Percentiles rank a stretch among this genome's conserved stretches.
phyloP scores from a whole-genome alignment of 2,329 filamentous ascomycete species.

The Aaosphaeria arxii region DNA sequence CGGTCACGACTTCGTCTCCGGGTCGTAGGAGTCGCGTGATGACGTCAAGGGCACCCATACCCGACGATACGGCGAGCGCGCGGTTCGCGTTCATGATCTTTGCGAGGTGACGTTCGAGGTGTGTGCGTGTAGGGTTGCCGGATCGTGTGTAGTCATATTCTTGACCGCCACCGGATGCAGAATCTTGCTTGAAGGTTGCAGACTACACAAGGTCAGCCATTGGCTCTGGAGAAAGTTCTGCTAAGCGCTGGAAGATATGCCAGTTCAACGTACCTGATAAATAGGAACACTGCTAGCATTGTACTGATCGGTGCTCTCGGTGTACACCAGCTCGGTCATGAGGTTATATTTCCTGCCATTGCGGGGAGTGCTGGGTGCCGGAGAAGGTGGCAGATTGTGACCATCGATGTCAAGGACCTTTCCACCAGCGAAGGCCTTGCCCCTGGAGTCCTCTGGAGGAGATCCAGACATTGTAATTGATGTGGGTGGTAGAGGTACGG shows the following conservation, averaged over 20 bases:
- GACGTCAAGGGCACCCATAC: conserved; percentile 96
- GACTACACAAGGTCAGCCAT: conserved; percentile 56
- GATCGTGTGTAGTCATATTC: conserved; percentile 99
- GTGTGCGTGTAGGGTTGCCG: conserved; percentile 92
- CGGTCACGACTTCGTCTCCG: conserved; percentile 95
- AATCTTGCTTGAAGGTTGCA: conserved; percentile 94
- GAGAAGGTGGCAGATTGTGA: conserved; percentile 56
- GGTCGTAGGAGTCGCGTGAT: conserved; percentile 87
- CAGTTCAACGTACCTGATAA: conserved; percentile 63
- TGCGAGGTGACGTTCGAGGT: conserved; percentile 92
- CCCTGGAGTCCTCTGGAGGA: conserved; percentile 26
- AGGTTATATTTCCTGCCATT: conserved; percentile 87
- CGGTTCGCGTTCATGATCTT: conserved; percentile 98
- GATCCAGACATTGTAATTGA: conserved; percentile 21
- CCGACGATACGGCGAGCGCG: conserved; percentile 88
- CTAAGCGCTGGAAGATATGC: too few species aligned
- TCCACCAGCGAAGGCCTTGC: conserved; percentile 33
- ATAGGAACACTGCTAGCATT: conserved; percentile 95
- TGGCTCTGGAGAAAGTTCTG: too few species aligned
- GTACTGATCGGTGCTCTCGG: conserved; percentile 94
- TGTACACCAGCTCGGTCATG: conserved; percentile 94
- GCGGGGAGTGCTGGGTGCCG: conserved; percentile 85
- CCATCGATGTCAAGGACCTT: conserved; percentile 42
- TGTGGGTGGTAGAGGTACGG: too few species aligned
- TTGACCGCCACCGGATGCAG: conserved; percentile 69